These are phyloP conservation scores for Fusarium longipes DNA, from an alignment of 2,329 filamentous ascomycete genomes.

Conservation along the genomic window DNA sequence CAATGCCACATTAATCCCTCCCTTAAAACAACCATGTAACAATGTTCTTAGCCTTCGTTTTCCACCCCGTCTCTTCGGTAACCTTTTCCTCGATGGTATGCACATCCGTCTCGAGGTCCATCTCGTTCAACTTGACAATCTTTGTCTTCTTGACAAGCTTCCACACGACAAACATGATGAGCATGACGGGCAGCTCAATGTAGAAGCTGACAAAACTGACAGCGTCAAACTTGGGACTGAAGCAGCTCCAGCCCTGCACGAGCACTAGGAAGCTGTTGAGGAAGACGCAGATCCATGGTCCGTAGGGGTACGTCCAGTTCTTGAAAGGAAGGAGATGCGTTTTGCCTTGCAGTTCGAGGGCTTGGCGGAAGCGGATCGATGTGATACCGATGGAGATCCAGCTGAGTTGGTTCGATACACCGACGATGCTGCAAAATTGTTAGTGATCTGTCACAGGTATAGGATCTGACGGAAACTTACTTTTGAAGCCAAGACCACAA, in stretches of 20 bases:
- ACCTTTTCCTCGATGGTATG: constrained; percentile 58
- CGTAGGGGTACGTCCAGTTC: constrained; percentile 74
- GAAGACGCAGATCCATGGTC: constrained; percentile 66
- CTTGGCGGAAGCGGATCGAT: constrained; percentile 72
- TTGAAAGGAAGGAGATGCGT: constrained; percentile 71
- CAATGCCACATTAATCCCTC: neutral
- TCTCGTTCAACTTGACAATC: constrained; percentile 65
- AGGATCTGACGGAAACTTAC: constrained; percentile 49
- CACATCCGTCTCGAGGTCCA: constrained; percentile 72
- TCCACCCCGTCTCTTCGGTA: constrained; percentile 58
- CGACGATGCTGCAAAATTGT: constrained; percentile 62
- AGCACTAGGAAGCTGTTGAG: constrained; percentile 70
- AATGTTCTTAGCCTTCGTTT: constrained; percentile 49
- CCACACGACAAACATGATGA: constrained; percentile 74
- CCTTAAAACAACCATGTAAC: constrained; percentile 52
- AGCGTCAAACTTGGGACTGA: constrained; percentile 67
- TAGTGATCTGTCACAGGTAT: neutral
- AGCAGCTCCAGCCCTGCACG: constrained; percentile 72
- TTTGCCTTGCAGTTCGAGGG: constrained; percentile 66
- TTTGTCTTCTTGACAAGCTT: constrained; percentile 76
- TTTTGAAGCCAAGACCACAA: constrained; percentile 76
- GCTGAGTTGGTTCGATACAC: constrained; percentile 74
- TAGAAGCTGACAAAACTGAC: constrained; percentile 74
- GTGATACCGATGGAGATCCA: constrained; percentile 74
- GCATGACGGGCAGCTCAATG: constrained; percentile 70